phyloP scores from a whole-genome alignment of 148 eudicot genomes.

The Rhododendron vialii region DNA sequence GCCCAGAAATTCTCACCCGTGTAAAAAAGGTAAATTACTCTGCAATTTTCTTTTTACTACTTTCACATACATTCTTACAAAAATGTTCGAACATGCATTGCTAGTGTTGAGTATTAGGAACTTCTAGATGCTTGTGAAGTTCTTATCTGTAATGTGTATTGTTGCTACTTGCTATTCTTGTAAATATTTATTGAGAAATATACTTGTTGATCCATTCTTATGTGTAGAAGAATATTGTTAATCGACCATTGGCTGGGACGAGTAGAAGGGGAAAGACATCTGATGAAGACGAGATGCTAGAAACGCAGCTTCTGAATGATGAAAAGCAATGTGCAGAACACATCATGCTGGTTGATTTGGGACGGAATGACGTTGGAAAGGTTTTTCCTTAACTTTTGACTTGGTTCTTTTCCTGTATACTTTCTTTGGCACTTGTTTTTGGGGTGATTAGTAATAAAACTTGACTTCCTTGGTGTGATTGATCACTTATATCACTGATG shows the following conservation, averaged over 20 bases:
- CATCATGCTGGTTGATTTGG: slow-evolving; percentile 56
- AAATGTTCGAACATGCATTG: background rate
- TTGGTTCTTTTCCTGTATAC: background rate
- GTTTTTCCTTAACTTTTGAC: slow-evolving; percentile 14
- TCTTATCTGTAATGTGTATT: background rate
- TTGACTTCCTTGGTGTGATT: background rate
- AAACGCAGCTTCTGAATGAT: slow-evolving; percentile 35
- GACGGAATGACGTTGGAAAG: slow-evolving; percentile 56
- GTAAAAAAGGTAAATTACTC: slow-evolving; percentile 31
- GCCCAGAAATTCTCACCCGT: slow-evolving; percentile 55
- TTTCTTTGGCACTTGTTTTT: background rate
- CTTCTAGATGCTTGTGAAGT: slow-evolving; percentile 5
- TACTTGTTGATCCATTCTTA: slow-evolving; percentile 1
- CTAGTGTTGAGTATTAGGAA: background rate
- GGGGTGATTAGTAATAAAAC: background rate
- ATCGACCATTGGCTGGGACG: slow-evolving; percentile 60
- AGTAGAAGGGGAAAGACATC: slow-evolving; percentile 43
- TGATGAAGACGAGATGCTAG: slow-evolving; percentile 31
- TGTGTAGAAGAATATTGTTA: slow-evolving; percentile 38
- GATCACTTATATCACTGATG: background rate
- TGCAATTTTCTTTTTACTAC: background rate
- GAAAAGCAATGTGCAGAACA: slow-evolving; percentile 57
- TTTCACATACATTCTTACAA: background rate
- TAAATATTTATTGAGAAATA: background rate
- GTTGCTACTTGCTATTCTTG: background rate